These are phyloP conservation scores for Sporothrix variecibatus DNA, from an alignment of 2,329 filamentous ascomycete genomes.

Conservation along the genomic window DNA sequence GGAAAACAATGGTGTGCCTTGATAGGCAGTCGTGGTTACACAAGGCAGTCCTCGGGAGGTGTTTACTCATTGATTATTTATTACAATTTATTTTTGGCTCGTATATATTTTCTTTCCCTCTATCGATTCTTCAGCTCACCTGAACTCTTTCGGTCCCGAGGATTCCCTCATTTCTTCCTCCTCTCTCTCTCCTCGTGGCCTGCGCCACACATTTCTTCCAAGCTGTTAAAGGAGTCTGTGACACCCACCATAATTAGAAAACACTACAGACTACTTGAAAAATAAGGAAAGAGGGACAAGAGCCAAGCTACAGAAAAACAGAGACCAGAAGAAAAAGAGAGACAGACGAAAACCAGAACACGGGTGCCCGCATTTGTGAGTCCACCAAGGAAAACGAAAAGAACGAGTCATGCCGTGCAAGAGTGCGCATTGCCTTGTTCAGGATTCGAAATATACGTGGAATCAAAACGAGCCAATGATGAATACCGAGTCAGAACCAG, in stretches of 20 bases:
- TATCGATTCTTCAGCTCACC: background rate
- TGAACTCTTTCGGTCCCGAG: background rate
- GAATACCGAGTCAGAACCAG: background rate
- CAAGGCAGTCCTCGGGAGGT: background rate
- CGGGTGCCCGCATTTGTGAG: background rate
- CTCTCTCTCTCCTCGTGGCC: background rate
- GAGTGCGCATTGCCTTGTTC: background rate
- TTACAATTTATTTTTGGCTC: background rate
- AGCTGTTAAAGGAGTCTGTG: background rate
- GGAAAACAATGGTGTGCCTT: background rate
- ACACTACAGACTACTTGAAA: background rate
- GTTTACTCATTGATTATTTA: background rate
- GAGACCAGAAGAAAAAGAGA: background rate
- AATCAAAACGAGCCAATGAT: background rate
- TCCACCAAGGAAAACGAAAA: constrained; percentile 6
- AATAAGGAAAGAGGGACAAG: background rate
- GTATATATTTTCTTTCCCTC: background rate
- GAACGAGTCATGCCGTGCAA: background rate
- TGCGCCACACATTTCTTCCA: background rate
- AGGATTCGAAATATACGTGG: background rate
- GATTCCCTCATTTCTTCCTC: background rate
- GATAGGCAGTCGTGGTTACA: background rate
- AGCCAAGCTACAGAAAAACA: background rate
- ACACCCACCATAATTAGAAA: constrained; percentile 3
- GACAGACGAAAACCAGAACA: background rate